Base-by-base conservation (phyloP, 306 rosid genomes). In the Abrus precatorius region DNA sequence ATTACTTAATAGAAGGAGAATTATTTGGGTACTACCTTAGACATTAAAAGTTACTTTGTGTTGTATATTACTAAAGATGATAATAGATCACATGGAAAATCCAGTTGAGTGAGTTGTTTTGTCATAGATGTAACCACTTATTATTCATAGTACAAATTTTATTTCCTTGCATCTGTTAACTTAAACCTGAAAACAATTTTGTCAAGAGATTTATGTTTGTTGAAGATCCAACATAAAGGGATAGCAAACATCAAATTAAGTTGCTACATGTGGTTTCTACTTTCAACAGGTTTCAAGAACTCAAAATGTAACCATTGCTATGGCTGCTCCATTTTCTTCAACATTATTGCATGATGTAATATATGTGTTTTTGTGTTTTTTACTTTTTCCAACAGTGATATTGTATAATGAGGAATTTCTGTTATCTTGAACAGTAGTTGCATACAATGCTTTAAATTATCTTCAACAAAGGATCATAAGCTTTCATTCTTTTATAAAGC, bases 401-500 rank as follows among this genome's bases (percentile, higher is more conserved):
- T 5, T 45, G 36, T 54, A 27, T 20, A 47, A 34, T 36, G 54
- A 55, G 59, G 34, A 9, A 61, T 44, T 69, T 63, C 10, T 55
- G 33, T 82, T 82, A 67, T 20, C 29, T 13, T 62, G 56, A 68
- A 79, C 34, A 52, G 57, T 75, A 69, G 28, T 64, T 66, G 45
- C 50, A 28, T 28, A 29, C 50, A 73, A 67, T 73, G 64, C 75
- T 50, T 77, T 43, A 54, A 60, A 57, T 80, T 89, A 84, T 77
- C 81, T 86, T 86, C 80, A 66, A 84, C 85, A 67, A 86, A 80
- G 86, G 83, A 88, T 89, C 91, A 86, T 38, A 87, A 64, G 75
- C 40, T 33, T 71, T 54, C 56, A 54, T 63, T 83, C 80, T 69
- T 74, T 43, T 70, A 74, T 41, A 60, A 34, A 81, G 59, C 69